Base-by-base conservation (phyloP, 306 rosid species). In the Vigna unguiculata region DNA sequence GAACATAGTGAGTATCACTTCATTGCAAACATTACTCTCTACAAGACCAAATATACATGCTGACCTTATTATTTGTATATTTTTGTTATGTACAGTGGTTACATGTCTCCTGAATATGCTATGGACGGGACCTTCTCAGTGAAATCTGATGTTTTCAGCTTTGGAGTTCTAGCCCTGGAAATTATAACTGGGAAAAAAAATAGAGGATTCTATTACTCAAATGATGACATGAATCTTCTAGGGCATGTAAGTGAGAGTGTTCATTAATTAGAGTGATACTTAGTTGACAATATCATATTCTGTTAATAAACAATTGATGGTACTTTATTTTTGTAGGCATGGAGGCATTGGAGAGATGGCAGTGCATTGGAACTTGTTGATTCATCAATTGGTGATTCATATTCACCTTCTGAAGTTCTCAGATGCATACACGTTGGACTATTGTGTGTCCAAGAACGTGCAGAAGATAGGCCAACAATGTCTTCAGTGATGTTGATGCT, bases 21-120 rank as follows among this genome's bases (percentile, higher is more conserved):
- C 9, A 20, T 60, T 12, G 45, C 22, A 52, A 19, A 45, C 6
- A 19, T 1, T 38, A 17, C 41, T 45, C 4, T 20, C 14, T 78
- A 28, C 17, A n/a, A 34, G 9, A 12, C 16, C 58, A 19, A 28
- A 80, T 64, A n/a, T n/a, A n/a, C n/a, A n/a, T 40, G 21, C 12
- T 22, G 67, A 34, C 17, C 17, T 72, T 5, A 64, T 17, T 15
- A 48, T 66, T 59, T 71, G 1, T 69, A 32, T 69, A 16, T 40
- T 14, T 78, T 48, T 36, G 0, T 68, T 4, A 54, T 45, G 2
- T 77, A 49, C 75, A 91, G 96, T 75, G 96, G 93, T 6, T 91
- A 91, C 53, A 91, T 91, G 96, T 75, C 96, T 36, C 97, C 97
- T 12, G 97, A 89, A 68, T 91, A 89, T 64, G 97, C 93, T 21